These are phyloP conservation scores for Rhododendron williamsianum DNA, from an alignment of 148 eudicot species.

Conservation along the genomic window DNA sequence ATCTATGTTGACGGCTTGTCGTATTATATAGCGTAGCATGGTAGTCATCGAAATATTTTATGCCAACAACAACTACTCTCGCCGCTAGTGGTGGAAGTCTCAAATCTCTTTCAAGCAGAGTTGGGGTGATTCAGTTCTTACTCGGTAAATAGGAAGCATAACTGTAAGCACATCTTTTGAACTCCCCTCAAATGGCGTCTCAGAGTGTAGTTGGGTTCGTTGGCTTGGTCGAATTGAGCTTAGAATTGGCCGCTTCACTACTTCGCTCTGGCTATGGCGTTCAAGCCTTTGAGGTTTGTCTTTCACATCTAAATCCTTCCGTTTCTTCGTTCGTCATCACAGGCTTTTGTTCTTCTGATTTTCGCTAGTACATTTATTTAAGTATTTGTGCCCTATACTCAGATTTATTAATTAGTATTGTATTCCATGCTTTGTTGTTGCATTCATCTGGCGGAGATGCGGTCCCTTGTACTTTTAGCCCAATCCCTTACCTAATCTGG, in stretches of 20 bases:
- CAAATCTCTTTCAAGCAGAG: background rate
- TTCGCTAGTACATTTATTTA: background rate
- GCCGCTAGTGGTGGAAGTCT: background rate
- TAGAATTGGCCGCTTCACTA: constrained; percentile 67
- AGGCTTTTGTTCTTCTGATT: background rate
- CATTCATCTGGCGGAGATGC: background rate
- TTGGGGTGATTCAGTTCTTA: background rate
- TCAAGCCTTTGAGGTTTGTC: constrained; percentile 51
- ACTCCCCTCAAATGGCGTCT: constrained; percentile 27
- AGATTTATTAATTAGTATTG: background rate
- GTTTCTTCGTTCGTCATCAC: background rate
- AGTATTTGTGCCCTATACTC: background rate
- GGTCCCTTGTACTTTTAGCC: background rate
- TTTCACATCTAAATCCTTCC: background rate
- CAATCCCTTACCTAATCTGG: background rate
- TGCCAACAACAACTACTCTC: background rate
- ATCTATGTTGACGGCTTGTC: background rate
- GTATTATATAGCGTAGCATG: background rate
- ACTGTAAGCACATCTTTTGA: background rate
- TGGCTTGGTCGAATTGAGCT: constrained; percentile 58
- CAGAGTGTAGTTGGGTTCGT: constrained; percentile 52
- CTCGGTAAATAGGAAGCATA: background rate
- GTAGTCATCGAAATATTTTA: background rate
- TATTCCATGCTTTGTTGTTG: background rate
- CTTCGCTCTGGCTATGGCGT: constrained; percentile 53